These are phyloP conservation scores for Clavispora carvajalis DNA, from an alignment of 805 yeast genomes.

Conservation along the genomic window DNA sequence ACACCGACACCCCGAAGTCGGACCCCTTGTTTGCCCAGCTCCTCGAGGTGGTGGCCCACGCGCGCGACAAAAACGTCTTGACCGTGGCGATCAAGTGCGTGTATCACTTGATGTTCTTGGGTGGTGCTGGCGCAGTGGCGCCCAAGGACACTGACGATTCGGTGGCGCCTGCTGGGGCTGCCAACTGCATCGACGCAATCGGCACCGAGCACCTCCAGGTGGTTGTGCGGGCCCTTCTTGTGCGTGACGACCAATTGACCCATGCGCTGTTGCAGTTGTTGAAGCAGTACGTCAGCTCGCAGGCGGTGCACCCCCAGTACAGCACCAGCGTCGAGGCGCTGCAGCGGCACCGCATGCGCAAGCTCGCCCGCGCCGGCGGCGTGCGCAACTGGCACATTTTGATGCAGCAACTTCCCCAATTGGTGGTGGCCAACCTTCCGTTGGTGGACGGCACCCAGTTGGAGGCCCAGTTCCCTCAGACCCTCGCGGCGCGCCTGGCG, in stretches of 20 bases:
- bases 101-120: conserved; percentile 62
- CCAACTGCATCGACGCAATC: conserved; percentile 38
- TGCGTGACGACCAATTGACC: conserved; percentile 68
- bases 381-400: conserved; percentile 47
- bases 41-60: conserved; percentile 42
- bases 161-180: conserved; percentile 17
- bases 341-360: conserved; percentile 34
- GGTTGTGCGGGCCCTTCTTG: conserved; percentile 52
- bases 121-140: conserved; percentile 16
- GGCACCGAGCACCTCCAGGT: conserved; percentile 41
- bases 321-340: conserved; percentile 26
- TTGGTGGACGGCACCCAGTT: conserved; percentile 28
- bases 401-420: conserved; percentile 55
- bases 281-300: conserved; percentile 71
- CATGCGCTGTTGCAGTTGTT: conserved; percentile 75
- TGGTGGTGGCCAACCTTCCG: conserved; percentile 37
- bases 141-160: conserved; percentile 7
- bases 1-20: conserved; percentile 66
- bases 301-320: conserved; percentile 34
- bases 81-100: conserved; percentile 70
- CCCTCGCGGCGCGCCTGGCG: conserved; percentile 48
- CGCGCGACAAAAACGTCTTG: conserved; percentile 64
- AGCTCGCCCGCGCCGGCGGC: conserved; percentile 49
- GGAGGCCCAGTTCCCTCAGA: conserved; percentile 18
- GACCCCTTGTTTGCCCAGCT: conserved; percentile 63